These are phyloP conservation scores for Naganishia liquefaciens DNA, from an alignment of 1,284 basidiomycete genomes.

Conservation along the genomic window DNA sequence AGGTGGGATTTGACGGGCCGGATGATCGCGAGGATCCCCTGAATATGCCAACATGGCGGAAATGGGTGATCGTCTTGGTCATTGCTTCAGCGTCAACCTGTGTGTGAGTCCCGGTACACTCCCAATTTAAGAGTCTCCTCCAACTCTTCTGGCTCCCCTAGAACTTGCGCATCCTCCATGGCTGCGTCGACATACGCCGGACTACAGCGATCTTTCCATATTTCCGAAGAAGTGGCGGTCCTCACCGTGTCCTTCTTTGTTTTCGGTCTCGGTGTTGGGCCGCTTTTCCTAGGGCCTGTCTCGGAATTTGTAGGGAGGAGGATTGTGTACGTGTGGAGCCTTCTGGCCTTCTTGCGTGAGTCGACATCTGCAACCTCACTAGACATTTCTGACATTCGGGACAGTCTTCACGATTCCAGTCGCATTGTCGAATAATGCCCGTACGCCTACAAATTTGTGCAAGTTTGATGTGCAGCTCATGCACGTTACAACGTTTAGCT, in stretches of 20 bases:
- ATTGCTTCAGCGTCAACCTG: conserved; percentile 36
- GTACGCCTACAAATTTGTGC: conserved; percentile 45
- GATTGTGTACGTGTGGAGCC: background rate
- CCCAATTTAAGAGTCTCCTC: background rate
- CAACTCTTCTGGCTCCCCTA: conserved; percentile 36
- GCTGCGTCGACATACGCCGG: conserved; percentile 67
- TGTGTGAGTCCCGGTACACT: conserved; percentile 31
- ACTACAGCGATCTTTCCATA: conserved; percentile 62
- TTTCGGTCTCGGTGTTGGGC: conserved; percentile 59
- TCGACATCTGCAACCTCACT: background rate
- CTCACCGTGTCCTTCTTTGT: conserved; percentile 69
- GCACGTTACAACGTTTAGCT: conserved; percentile 38
- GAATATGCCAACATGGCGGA: conserved; percentile 42
- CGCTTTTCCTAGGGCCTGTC: conserved; percentile 62
- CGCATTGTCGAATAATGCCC: conserved; percentile 65
- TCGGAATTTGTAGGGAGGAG: conserved; percentile 61
- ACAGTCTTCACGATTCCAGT: conserved; percentile 62
- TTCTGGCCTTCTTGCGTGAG: background rate
- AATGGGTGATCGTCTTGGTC: conserved; percentile 44
- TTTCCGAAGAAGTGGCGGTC: conserved; percentile 68
- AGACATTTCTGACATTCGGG: background rate
- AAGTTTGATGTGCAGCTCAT: background rate
- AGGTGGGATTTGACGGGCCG: conserved; percentile 43
- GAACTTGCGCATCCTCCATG: conserved; percentile 70
- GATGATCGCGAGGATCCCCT: conserved; percentile 45